A percentile compares a stretch with the other conserved stretches of the same genome.
Evolutionary conservation across 2,329 filamentous ascomycete species (phyloP).

Genomic region (Aureobasidium sp.): DNA sequence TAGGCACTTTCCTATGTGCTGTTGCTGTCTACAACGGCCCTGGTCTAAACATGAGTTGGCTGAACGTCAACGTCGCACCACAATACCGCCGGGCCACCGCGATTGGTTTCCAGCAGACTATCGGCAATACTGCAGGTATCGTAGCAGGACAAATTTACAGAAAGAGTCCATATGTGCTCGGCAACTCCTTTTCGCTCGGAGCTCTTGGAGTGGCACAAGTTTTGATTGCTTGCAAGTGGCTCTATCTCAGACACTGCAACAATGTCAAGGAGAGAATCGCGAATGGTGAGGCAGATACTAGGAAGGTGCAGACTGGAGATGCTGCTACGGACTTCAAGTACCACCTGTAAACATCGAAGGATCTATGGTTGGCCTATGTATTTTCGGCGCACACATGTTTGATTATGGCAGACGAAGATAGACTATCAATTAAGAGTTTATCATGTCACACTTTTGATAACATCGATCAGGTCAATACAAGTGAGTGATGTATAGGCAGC

Average conservation of each 20-base stretch:
- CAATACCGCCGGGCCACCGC: conserved; percentile 43
- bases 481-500: too few species aligned
- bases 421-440: too few species aligned
- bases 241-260: conserved; percentile 13
- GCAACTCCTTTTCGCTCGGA: conserved; percentile 13
- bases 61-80: conserved; percentile 41
- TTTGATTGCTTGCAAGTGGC: conserved; percentile 8
- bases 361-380: not conserved
- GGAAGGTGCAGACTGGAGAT: conserved; percentile 13
- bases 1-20: conserved; percentile 22
- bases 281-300: conserved; percentile 5
- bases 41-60: conserved; percentile 41
- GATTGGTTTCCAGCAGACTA: conserved; percentile 39
- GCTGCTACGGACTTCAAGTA: conserved; percentile 12
- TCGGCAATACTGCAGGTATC: conserved; percentile 43
- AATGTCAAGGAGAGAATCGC: conserved; percentile 10
- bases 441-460: too few species aligned
- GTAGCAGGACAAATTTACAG: conserved; percentile 41
- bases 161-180: conserved; percentile 19
- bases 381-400: not conserved
- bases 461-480: too few species aligned
- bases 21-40: conserved; percentile 25
- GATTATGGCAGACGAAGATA: not conserved
- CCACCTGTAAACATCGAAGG: not conserved
- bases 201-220: conserved; percentile 11